Evolutionary conservation across 768 basidiomycete genomes (phyloP), one percentile per base, ranked within the genome.

Genomic region (Boletus fagicola): DNA sequence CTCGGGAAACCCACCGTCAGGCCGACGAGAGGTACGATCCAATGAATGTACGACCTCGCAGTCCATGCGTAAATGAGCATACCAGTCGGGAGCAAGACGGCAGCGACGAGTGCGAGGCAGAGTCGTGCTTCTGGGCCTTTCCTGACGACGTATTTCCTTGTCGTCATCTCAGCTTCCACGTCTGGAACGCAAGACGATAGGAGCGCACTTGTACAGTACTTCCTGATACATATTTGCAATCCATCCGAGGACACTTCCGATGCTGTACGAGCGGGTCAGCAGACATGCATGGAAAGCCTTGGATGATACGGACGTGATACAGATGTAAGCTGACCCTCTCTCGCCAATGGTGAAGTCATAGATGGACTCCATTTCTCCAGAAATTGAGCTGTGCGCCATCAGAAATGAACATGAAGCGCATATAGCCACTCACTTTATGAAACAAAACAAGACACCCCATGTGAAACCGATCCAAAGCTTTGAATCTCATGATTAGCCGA

Each of bases 1-100:
- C 13, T 50, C 33, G 12, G n/a, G 6, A 38, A 10, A 59, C 64
- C 51, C 51, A 53, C 69, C 28, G 69, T 73, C 42, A 70, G 52
- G 11, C 69, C 69, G n/a, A 60, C 52, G 11, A 70, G 49, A 22
- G 69, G 71, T 13, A 53, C 82, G 39, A 86, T 81, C 88, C 89
- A 91, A 53, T 77, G 80, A 3, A 89, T 75, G 15, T 60, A 63
- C 0, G 78, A 54, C 58, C 76, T 81, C 13, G 83, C 80, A 4
- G 85, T 83, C 83, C 87, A 90, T 0, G 85, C 87, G 61, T 85
- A 92, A 30, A 90, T 82, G 70, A 89, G 81, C 80, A 87, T 84
- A n/a, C 80, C 81, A 0, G 69, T 59, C 0, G 87, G 86, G 46
- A 86, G 74, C 13, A 83, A 62, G 42, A 86, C 43, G 0, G 77